Evolutionary conservation across 2,329 filamentous ascomycete species (phyloP).

Genomic region (Blastomyces gilchristii): DNA sequence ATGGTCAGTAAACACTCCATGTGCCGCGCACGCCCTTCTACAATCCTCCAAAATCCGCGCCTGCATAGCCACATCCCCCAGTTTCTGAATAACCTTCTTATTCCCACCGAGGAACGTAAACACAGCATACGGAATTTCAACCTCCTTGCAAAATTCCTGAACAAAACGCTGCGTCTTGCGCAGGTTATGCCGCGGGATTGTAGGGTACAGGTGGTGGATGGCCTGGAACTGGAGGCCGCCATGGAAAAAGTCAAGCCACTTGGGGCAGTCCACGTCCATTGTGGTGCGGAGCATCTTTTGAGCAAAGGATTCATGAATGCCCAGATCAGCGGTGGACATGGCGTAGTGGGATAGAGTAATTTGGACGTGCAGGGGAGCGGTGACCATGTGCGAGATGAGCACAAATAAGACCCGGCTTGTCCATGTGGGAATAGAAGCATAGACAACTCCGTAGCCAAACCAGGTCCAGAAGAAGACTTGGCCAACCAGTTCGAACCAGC

Average conservation of each 20-base stretch:
- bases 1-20: constrained; percentile 19
- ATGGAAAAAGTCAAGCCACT: constrained; percentile 82
- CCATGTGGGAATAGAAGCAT: constrained; percentile 58
- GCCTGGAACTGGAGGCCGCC: constrained; percentile 83
- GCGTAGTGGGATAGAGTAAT: constrained; percentile 87
- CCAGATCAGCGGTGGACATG: constrained; percentile 82
- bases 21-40: constrained; percentile 37
- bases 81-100: constrained; percentile 59
- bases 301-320: constrained; percentile 72
- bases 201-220: constrained; percentile 73
- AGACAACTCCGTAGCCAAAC: constrained; percentile 74
- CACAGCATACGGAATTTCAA: constrained; percentile 74
- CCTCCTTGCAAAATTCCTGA: constrained; percentile 69
- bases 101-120: constrained; percentile 77
- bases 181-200: constrained; percentile 75
- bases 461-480: constrained; percentile 74
- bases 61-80: constrained; percentile 66
- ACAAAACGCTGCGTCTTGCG: constrained; percentile 64
- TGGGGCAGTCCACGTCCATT: constrained; percentile 82
- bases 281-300: constrained; percentile 86
- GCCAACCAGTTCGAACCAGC: constrained; percentile 64
- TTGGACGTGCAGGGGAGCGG: constrained; percentile 74
- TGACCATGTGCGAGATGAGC: constrained; percentile 67
- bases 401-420: constrained; percentile 62
- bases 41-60: constrained; percentile 63